A percentile compares a stretch with the other conserved stretches of the same genome.
Evolutionary conservation across 2,329 filamentous ascomycete species (phyloP).

Genomic region (Emmonsiellopsis sp.): DNA sequence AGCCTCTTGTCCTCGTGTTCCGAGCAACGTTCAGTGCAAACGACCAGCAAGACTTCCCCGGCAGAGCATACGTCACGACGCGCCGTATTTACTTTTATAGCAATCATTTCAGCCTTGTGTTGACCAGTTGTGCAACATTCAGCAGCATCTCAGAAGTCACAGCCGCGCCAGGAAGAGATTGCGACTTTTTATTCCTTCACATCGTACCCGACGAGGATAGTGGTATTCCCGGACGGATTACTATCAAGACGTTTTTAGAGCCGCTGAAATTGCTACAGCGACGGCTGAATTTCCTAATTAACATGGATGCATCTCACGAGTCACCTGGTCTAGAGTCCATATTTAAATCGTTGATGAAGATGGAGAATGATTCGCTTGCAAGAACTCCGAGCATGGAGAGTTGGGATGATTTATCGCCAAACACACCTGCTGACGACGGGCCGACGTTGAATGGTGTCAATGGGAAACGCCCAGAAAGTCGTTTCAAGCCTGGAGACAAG

Average conservation of each 20-base stretch:
- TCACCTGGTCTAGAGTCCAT: conserved; percentile 60
- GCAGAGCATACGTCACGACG: conserved; percentile 79
- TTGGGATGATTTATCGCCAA: conserved; percentile 72
- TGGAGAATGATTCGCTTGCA: conserved; percentile 55
- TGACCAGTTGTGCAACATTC: conserved; percentile 70
- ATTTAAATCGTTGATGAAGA: conserved; percentile 61
- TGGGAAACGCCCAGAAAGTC: conserved; percentile 33
- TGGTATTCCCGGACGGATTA: conserved; percentile 62
- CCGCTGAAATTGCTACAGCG: conserved; percentile 72
- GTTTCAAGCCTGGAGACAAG: conserved; percentile 51
- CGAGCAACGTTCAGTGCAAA: conserved; percentile 79
- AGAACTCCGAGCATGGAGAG: conserved; percentile 71
- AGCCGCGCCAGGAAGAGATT: conserved; percentile 78
- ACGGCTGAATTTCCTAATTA: conserved; percentile 75
- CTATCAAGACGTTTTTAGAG: conserved; percentile 88
- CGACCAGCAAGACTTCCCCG: conserved; percentile 67
- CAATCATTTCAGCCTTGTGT: conserved; percentile 81
- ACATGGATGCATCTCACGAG: conserved; percentile 65
- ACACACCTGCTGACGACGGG: conserved; percentile 52
- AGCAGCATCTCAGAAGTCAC: conserved; percentile 79
- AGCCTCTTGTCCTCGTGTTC: conserved; percentile 86
- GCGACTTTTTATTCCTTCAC: conserved; percentile 86
- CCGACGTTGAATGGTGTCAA: conserved; percentile 31
- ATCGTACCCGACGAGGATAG: conserved; percentile 55
- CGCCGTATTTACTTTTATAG: conserved; percentile 94